Conservation (phyloP, 2,329 filamentous ascomycete genomes). For the Diplodia intermedia region DNA sequence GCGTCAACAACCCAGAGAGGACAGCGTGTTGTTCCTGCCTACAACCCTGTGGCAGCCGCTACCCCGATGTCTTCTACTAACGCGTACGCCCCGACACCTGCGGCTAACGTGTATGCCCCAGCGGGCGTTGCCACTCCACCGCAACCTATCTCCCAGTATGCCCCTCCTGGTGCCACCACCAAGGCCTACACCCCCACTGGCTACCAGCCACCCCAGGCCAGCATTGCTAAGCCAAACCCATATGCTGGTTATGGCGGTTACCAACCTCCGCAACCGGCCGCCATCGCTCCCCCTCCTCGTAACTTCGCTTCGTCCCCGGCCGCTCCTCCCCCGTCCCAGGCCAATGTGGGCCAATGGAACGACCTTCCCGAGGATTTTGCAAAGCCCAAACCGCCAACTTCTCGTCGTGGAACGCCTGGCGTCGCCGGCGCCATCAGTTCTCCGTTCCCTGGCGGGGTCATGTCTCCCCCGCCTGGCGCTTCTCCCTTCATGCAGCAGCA, state of each 20-base stretch:
- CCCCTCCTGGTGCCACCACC: slow-evolving; percentile 41
- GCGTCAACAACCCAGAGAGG: slow-evolving; percentile 43
- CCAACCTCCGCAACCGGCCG: slow-evolving; percentile 52
- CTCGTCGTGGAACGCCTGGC: slow-evolving; percentile 76
- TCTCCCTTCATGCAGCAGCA: slow-evolving; percentile 65
- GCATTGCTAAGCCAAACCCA: slow-evolving; percentile 38
- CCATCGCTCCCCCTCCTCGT: slow-evolving; percentile 67
- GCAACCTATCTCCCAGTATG: slow-evolving; percentile 46
- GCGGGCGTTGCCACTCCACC: slow-evolving; percentile 39
- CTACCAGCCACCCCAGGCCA: slow-evolving; percentile 58
- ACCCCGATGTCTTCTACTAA: slow-evolving; percentile 36
- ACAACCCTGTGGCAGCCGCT: slow-evolving; percentile 42
- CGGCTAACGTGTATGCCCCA: slow-evolving; percentile 45
- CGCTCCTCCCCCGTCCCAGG: slow-evolving; percentile 70
- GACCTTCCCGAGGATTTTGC: slow-evolving; percentile 80
- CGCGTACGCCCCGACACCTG: slow-evolving; percentile 45
- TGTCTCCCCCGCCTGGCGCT: slow-evolving; percentile 62
- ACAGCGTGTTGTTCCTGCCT: slow-evolving; percentile 46
- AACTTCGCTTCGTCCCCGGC: slow-evolving; percentile 71
- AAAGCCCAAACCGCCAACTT: slow-evolving; percentile 60
- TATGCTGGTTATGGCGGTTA: slow-evolving; percentile 50
- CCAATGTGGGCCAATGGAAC: slow-evolving; percentile 86
- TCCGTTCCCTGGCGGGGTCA: slow-evolving; percentile 71
- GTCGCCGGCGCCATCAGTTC: slow-evolving; percentile 68
- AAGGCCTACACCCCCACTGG: slow-evolving; percentile 57